These are phyloP conservation scores for Avena insularis DNA, from an alignment of 176 grass and related monocot genomes.

Conservation along the genomic window DNA sequence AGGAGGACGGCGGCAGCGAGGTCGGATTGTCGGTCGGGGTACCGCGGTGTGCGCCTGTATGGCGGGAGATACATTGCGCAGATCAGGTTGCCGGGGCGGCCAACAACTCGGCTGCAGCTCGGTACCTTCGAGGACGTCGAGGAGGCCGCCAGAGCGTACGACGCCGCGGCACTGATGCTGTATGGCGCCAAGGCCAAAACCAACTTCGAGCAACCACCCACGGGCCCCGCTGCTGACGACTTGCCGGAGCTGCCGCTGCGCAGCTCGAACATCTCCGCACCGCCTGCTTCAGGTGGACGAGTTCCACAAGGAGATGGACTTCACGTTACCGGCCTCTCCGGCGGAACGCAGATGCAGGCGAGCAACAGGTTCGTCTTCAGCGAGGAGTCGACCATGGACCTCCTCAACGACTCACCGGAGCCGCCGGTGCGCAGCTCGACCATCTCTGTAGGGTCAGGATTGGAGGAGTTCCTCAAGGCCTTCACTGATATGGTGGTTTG, in stretches of 20 bases:
- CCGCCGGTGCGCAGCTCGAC: neutral
- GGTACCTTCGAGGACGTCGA: neutral
- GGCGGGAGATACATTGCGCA: neutral
- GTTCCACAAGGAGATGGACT: too few species aligned
- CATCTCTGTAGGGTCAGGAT: neutral
- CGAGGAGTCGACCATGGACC: too few species aligned
- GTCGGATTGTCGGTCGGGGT: too few species aligned
- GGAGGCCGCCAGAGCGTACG: neutral
- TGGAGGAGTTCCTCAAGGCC: too few species aligned
- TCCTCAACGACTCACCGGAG: too few species aligned
- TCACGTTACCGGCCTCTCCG: too few species aligned
- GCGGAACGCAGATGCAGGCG: too few species aligned
- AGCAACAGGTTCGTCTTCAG: too few species aligned
- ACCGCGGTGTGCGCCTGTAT: too few species aligned
- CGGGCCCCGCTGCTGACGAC: neutral
- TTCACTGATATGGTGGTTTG: neutral
- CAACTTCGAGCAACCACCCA: neutral
- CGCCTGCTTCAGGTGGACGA: too few species aligned
- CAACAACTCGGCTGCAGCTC: neutral
- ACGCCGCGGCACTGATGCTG: neutral
- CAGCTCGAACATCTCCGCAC: too few species aligned
- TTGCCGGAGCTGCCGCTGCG: neutral
- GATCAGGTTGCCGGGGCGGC: neutral
- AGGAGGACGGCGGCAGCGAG: neutral
- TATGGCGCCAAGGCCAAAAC: neutral